phyloP scores from a whole-genome alignment of 192 early-diverging fungal species.

The Backusella sp. region DNA sequence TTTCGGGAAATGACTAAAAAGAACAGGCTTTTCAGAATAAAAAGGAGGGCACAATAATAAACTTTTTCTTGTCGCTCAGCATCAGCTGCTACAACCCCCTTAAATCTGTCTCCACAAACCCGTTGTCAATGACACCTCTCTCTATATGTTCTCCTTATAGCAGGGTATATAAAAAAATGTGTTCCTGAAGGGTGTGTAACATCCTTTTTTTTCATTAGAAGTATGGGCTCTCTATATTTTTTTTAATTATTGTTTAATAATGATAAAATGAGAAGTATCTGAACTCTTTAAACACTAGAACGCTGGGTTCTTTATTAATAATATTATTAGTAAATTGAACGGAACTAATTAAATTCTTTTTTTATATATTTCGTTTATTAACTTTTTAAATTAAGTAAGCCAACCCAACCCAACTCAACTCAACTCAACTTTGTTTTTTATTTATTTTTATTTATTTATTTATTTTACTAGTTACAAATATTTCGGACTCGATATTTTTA shows the following conservation, averaged over 20 bases:
- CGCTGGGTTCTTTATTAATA: not conserved
- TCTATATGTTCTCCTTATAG: not conserved
- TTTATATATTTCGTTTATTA: not conserved
- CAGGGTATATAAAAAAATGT: not conserved
- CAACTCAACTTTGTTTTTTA: not conserved
- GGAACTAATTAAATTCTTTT: not conserved
- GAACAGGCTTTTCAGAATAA: not conserved
- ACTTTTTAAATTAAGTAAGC: not conserved
- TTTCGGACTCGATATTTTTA: not conserved
- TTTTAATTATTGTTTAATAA: not conserved
- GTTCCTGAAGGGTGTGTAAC: not conserved
- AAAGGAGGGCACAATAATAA: not conserved
- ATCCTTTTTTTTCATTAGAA: not conserved
- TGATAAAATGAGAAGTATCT: not conserved
- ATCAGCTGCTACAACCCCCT: not conserved
- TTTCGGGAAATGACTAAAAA: not conserved
- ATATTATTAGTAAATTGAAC: not conserved
- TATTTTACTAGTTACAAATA: not conserved
- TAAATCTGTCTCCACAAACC: not conserved
- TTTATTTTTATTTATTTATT: not conserved
- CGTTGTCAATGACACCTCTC: not conserved
- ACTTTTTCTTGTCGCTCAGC: not conserved
- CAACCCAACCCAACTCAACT: not conserved
- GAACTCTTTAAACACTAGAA: not conserved
- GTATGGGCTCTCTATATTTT: not conserved